Evolutionary conservation across 352 stramenopile genomes (phyloP), one percentile per base, ranked within the genome.

Genomic region (Aphanomyces astaci): DNA sequence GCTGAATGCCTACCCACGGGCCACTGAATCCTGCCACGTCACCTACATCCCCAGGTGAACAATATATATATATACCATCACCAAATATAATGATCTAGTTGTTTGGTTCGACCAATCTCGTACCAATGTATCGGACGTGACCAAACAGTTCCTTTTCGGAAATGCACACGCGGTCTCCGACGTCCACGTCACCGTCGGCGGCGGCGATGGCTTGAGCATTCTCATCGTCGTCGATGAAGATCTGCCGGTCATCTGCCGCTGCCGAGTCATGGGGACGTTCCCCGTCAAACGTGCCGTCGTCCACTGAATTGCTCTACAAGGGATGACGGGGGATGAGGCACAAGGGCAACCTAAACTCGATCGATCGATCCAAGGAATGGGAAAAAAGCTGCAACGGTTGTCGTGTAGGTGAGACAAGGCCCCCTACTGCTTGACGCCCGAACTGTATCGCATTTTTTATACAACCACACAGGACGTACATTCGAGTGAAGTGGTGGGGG

Each of bases 131-230:
- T 0, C 84, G 84, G 62, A 94, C 86, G 63, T 86, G 86, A 0
- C 86, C 86, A 55, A 94, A 94, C 0, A 92, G 53, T 57, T 94
- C 86, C 63, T 90, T 90, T 51, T 92, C 86, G 1, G 84, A 82
- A n/a, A 94, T 89, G 66, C 83, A 92, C 3, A 94, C 86, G 30
- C 86, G 84, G 32, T 92, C 84, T 2, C 82, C 84, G 1, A 91
- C 45, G 46, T 90, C 79, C 54, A 87, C 67, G 62, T 76, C 83
- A 17, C 51, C n/a, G 7, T 68, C 62, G 13, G 51, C 19, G n/a
- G 30, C 51, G n/a, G 25, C 48, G 11, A 51, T 25, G n/a, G n/a
- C 10, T 27, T 60, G 28, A 40, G n/a, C 39, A 39, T 49, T 43
- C 11, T 53, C 46, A 32, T 27, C 43, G n/a, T 36, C 36, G 15